Conservation (phyloP, 495 filamentous ascomycete species). For the Pyronema omphalodes region DNA sequence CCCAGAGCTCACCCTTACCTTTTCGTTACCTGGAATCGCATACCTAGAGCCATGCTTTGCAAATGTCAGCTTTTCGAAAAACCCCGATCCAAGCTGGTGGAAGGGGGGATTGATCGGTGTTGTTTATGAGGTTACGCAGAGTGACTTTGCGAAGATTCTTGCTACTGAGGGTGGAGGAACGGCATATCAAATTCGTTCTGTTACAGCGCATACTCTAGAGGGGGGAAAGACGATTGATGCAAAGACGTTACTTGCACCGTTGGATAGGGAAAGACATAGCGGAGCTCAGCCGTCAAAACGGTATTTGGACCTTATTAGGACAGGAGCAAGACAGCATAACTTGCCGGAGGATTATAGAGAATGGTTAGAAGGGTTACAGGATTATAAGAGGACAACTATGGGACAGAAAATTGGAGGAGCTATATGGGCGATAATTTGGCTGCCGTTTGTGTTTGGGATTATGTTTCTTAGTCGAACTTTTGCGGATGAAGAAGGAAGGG, state of each 20-base stretch:
- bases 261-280: neutral
- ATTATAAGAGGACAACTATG: slow-evolving; percentile 48
- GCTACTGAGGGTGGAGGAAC: slow-evolving; percentile 75
- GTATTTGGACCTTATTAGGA: slow-evolving; percentile 55
- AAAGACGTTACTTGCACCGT: slow-evolving; percentile 19
- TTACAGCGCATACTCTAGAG: slow-evolving; percentile 39
- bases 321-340: slow-evolving; percentile 58
- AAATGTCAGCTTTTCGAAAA: slow-evolving; percentile 38
- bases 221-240: slow-evolving; percentile 21
- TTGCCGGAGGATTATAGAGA: slow-evolving; percentile 54
- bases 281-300: slow-evolving; percentile 69
- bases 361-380: slow-evolving; percentile 45
- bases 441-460: slow-evolving; percentile 36
- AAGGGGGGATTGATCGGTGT: slow-evolving; percentile 69
- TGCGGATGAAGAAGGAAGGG: slow-evolving; percentile 43
- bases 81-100: slow-evolving; percentile 30
- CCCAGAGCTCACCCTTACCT: slow-evolving; percentile 55
- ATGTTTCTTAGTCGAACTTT: slow-evolving; percentile 32
- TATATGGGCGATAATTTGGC: slow-evolving; percentile 41
- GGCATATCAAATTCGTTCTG: slow-evolving; percentile 62
- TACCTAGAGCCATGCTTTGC: slow-evolving; percentile 88
- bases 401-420: slow-evolving; percentile 46
- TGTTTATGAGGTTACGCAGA: slow-evolving; percentile 74
- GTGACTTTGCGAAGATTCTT: slow-evolving; percentile 72
- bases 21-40: slow-evolving; percentile 70